Base-by-base conservation (phyloP, 2,329 filamentous ascomycete genomes). In the Neophaeococcomyces aloes region DNA sequence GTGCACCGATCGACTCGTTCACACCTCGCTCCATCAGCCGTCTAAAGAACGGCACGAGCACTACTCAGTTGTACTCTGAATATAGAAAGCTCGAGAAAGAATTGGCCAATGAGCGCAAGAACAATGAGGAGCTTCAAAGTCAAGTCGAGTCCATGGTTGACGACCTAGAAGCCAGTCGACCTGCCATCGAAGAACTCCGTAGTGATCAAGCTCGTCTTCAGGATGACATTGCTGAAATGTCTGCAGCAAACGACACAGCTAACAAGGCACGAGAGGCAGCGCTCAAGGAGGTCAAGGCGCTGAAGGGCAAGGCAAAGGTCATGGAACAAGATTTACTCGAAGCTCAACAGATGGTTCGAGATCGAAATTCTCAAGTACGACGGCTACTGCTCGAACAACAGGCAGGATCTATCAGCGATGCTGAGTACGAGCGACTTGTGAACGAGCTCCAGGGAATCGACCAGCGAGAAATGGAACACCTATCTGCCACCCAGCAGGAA, bases 341-440 rank as follows among this genome's bases (percentile, higher is more conserved):
- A 30, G 69, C 94, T 18, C 82, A 83, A 40, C 84, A 87, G 52
- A 87, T 95, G 60, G 71, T 96, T 7, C 83, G 89, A 27, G 91
- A 96, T 61, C 74, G 94, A 15, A 87, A 87, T 56, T 81, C 83
- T 1, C 88, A 98, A 62, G 78, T 95, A 51, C 93, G 94, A 61
- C 81, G 94, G 58, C 74, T 98, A 4, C 74, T 95, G 3, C 84
- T 93, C 62, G 89, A 94, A 61, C 74, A 87, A 45, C 81, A 93
- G 56, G 79, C 85, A 15, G 78, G 80, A 86, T 47, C 73, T 94
- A 29, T 79, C 93, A 60, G 81, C 82, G 51, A 72, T 94, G 6
- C 81, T 21, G 39, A 42, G 23, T 42, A 42, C 18, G 19, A 86
- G 50, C 76, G 77, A 47, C 47, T 52, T 29, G 44, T 44, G 7